Evolutionary conservation across 2,329 filamentous ascomycete species (phyloP).

Genomic region (Calonectria honghensis): DNA sequence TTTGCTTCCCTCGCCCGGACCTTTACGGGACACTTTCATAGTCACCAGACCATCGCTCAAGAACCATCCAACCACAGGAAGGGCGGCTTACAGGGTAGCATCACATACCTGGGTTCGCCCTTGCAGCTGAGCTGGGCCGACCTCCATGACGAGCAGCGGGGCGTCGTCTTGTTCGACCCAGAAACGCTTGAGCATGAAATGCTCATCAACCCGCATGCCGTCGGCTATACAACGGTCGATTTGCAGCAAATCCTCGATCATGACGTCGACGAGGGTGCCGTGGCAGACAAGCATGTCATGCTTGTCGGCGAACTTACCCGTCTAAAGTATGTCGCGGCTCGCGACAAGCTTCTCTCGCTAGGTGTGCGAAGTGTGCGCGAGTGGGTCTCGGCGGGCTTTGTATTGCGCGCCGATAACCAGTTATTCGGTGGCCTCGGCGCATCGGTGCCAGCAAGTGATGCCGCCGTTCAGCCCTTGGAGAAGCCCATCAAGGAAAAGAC

Average conservation of each 20-base stretch:
- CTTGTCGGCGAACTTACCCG: constrained; percentile 39
- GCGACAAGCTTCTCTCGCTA: constrained; percentile 45
- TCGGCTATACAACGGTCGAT: constrained; percentile 42
- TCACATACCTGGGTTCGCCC: constrained; percentile 50
- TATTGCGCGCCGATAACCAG: background rate
- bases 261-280: background rate
- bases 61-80: constrained; percentile 9
- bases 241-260: constrained; percentile 38
- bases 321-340: constrained; percentile 43
- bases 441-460: constrained; percentile 46
- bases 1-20: constrained; percentile 50
- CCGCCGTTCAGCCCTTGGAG: constrained; percentile 35
- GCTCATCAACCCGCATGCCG: constrained; percentile 45
- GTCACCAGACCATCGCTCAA: constrained; percentile 47
- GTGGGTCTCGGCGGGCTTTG: constrained; percentile 35
- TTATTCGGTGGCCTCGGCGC: constrained; percentile 36
- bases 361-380: constrained; percentile 40
- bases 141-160: constrained; percentile 47
- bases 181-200: constrained; percentile 47
- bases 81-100: constrained; percentile 37
- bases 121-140: constrained; percentile 48
- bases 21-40: constrained; percentile 51
- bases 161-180: constrained; percentile 46
- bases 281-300: constrained; percentile 47
- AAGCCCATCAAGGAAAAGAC: background rate